Percentiles rank a stretch among this genome's conserved stretches.
These are phyloP conservation scores for Geum urbanum DNA, from an alignment of 306 rosid species.

Conservation along the genomic window DNA sequence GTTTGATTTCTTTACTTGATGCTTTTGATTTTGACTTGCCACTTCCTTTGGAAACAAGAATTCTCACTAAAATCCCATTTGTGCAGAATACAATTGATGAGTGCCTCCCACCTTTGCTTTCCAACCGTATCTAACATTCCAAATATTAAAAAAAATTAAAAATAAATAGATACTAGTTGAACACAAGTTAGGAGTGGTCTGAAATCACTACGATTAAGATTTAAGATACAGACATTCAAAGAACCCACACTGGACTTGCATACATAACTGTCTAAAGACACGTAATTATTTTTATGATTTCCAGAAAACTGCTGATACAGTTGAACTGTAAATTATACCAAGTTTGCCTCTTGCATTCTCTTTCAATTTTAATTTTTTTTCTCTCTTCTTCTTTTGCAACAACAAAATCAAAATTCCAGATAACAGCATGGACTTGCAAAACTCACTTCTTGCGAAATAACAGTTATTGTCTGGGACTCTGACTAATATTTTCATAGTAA, in stretches of 20 bases:
- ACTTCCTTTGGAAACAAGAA: slow-evolving; percentile 55
- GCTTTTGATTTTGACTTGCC: slow-evolving; percentile 25
- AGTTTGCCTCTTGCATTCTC: not conserved
- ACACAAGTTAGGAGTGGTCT: slow-evolving; percentile 5
- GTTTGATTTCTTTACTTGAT: slow-evolving; percentile 26
- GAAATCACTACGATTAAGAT: not conserved
- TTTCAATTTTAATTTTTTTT: not conserved
- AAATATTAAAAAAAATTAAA: slow-evolving; percentile 3
- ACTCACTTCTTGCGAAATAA: not conserved
- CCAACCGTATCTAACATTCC: slow-evolving; percentile 78
- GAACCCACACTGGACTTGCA: not conserved
- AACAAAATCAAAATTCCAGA: not conserved
- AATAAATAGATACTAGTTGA: not conserved
- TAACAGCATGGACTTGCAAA: not conserved
- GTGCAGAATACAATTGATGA: slow-evolving; percentile 90
- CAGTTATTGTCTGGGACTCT: not conserved
- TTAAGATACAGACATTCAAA: not conserved
- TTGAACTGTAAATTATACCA: not conserved
- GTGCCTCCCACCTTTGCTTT: slow-evolving; percentile 73
- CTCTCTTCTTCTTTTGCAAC: not conserved
- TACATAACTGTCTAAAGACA: not conserved
- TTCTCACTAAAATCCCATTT: slow-evolving; percentile 76
- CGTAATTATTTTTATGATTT: not conserved
- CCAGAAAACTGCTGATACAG: not conserved
- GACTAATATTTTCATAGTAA: not conserved